phyloP scores from a whole-genome alignment of 768 basidiomycete genomes.

The Termitomyces sp. region DNA sequence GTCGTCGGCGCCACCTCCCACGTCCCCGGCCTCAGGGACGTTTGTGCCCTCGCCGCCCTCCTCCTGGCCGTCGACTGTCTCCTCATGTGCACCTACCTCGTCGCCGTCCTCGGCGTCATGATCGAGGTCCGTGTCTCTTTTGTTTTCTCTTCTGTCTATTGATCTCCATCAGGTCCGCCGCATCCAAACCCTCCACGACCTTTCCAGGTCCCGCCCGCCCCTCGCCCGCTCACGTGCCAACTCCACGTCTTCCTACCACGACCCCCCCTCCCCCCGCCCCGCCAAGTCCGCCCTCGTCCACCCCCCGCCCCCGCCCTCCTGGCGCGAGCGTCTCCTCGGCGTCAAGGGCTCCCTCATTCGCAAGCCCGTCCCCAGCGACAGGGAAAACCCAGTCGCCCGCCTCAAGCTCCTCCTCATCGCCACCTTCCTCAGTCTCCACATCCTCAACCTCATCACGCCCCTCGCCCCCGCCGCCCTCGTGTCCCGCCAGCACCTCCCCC shows the following conservation, averaged over 20 bases:
- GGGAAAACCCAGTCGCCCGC: constrained; percentile 71
- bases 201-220: constrained; percentile 14
- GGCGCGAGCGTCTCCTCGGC: constrained; percentile 13
- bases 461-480: constrained; percentile 43
- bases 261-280: constrained; percentile 18
- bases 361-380: constrained; percentile 1
- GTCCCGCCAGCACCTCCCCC: constrained; percentile 21
- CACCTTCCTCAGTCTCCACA: constrained; percentile 86
- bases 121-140: constrained; percentile 58
- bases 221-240: constrained; percentile 28
- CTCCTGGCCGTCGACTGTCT: constrained; percentile 83
- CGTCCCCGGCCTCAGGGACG: constrained; percentile 87
- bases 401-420: constrained; percentile 89
- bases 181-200: constrained; percentile 54
- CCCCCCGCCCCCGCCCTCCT: constrained; percentile 16
- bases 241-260: constrained; percentile 23
- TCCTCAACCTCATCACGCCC: constrained; percentile 90
- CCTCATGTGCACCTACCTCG: constrained; percentile 85
- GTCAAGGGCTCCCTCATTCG: constrained; percentile 25
- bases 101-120: constrained; percentile 89
- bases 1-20: constrained; percentile 80
- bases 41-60: constrained; percentile 92
- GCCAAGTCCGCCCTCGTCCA: constrained; percentile 24
- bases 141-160: not conserved
- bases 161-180: constrained; percentile 49